Percentiles rank a stretch among this genome's conserved stretches.
Evolutionary conservation across 805 yeast species (phyloP).

Genomic region (Metschnikowia drakensbergensis): DNA sequence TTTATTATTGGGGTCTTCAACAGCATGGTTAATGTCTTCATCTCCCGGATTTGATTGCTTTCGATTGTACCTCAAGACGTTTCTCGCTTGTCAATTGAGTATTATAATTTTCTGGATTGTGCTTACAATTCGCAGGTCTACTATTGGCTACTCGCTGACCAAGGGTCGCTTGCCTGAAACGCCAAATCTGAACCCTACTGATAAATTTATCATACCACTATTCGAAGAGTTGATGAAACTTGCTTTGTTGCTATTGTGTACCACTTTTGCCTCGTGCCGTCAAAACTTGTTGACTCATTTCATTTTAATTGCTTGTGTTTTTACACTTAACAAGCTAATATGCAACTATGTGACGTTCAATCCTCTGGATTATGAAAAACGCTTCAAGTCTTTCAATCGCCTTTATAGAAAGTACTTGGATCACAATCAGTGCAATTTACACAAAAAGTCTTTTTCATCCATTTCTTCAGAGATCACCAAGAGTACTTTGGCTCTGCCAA

Average conservation of each 20-base stretch:
- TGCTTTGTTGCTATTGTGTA: slow-evolving; percentile 1
- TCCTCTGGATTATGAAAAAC: slow-evolving; percentile 9
- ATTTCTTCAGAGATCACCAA: background rate
- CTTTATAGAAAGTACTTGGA: slow-evolving; percentile 6
- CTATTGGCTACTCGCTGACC: background rate
- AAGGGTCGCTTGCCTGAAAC: slow-evolving; percentile 10
- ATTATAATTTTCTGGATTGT: slow-evolving; percentile 3
- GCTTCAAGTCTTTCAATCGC: slow-evolving; percentile 9
- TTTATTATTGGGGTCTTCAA: background rate
- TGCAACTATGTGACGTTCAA: slow-evolving; percentile 10
- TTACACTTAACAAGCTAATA: slow-evolving; percentile 11
- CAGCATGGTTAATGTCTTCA: background rate
- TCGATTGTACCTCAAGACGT: slow-evolving; percentile 2
- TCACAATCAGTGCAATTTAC: background rate
- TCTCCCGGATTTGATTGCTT: background rate
- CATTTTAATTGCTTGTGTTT: slow-evolving; percentile 6
- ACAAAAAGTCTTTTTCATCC: slow-evolving; percentile 1
- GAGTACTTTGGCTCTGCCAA: background rate
- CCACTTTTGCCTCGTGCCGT: background rate
- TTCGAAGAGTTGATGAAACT: slow-evolving; percentile 9
- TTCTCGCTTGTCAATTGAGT: slow-evolving; percentile 7
- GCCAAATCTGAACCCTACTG: slow-evolving; percentile 3
- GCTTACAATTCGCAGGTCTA: slow-evolving; percentile 8
- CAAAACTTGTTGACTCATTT: slow-evolving; percentile 3
- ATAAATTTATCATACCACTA: slow-evolving; percentile 11